These are phyloP conservation scores for Pharnaceum exiguum DNA, from an alignment of 148 eudicot genomes.

Conservation along the genomic window DNA sequence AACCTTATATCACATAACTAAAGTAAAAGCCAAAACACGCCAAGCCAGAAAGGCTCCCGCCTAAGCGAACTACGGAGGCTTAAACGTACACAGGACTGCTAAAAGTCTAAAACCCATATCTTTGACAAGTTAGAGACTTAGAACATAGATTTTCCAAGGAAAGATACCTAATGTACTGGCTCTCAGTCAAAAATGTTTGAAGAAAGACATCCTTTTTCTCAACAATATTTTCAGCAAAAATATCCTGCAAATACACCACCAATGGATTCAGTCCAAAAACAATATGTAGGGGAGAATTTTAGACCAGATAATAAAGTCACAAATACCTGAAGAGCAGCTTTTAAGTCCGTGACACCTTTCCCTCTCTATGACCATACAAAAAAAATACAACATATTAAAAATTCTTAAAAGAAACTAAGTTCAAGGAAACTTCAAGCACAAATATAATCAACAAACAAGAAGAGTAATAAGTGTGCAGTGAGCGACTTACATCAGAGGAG, in stretches of 20 bases:
- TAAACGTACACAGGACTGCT: too few relatives aligned
- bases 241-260: constrained; percentile 51
- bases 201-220: constrained; percentile 80
- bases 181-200: constrained; percentile 53
- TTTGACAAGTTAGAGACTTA: neutral
- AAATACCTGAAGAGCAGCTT: constrained; percentile 75
- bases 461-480: neutral
- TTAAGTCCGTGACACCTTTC: constrained; percentile 87
- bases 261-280: constrained; percentile 5
- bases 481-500: constrained; percentile 73
- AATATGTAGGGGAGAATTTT: neutral
- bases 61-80: too few relatives aligned
- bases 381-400: constrained; percentile 6
- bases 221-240: constrained; percentile 79
- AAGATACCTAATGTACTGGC: constrained; percentile 55
- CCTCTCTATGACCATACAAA: constrained; percentile 50
- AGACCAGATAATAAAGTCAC: neutral
- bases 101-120: neutral
- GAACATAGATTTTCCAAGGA: neutral
- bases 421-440: neutral
- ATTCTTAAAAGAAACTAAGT: neutral
- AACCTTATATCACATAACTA: neutral
- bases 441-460: neutral
- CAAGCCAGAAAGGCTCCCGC: neutral
- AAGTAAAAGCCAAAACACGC: neutral